phyloP scores from a whole-genome alignment of 2,329 filamentous ascomycete genomes.

The Purpureocillium takamizusanense region DNA sequence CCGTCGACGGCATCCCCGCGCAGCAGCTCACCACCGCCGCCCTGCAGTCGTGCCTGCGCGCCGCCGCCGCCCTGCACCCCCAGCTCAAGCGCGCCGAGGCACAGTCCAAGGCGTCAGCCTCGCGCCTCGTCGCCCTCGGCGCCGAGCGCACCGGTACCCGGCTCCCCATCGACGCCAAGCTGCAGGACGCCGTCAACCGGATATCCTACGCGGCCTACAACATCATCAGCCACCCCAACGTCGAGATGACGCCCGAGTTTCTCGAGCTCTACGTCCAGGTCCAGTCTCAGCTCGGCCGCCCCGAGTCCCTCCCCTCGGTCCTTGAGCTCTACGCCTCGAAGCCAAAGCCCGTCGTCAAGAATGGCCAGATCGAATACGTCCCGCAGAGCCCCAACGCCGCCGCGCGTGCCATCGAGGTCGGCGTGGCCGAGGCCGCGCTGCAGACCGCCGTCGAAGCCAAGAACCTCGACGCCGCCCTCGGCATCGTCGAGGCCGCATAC shows the following conservation, averaged over 20 bases:
- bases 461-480: constrained; percentile 69
- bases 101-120: constrained; percentile 37
- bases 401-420: constrained; percentile 62
- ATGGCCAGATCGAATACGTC: constrained; percentile 50
- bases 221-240: constrained; percentile 63
- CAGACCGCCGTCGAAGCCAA: constrained; percentile 70
- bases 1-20: constrained; percentile 33
- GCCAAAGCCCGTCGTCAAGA: constrained; percentile 55
- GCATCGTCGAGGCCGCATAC: constrained; percentile 63
- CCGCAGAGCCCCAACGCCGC: constrained; percentile 58
- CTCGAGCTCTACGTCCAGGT: constrained; percentile 68
- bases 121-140: constrained; percentile 41
- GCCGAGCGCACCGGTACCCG: constrained; percentile 22
- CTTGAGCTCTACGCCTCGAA: constrained; percentile 81
- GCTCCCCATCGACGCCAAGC: constrained; percentile 20
- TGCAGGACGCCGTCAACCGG: constrained; percentile 37
- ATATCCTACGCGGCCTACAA: constrained; percentile 56
- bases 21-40: constrained; percentile 32
- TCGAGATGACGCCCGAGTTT: constrained; percentile 69
- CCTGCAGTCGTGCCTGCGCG: constrained; percentile 34
- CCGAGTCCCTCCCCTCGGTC: constrained; percentile 69
- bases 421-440: constrained; percentile 64
- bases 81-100: constrained; percentile 28
- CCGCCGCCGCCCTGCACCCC: constrained; percentile 33
- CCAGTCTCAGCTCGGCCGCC: constrained; percentile 62